phyloP scores from a whole-genome alignment of 2,329 filamentous ascomycete genomes.

The Neurospora crassa region DNA sequence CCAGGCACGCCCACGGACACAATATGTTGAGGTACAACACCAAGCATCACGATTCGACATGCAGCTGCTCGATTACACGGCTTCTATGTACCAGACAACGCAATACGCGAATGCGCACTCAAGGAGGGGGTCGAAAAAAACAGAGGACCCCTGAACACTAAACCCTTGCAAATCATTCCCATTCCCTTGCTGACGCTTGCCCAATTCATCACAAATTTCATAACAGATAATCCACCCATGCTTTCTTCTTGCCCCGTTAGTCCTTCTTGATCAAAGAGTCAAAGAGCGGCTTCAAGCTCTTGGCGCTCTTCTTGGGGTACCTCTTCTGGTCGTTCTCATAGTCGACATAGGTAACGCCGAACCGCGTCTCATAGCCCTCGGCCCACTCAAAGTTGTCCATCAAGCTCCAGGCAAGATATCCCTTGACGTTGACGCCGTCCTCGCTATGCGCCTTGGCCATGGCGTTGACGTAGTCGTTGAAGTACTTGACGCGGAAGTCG shows the following conservation, averaged over 20 bases:
- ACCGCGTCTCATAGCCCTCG: slow-evolving; percentile 81
- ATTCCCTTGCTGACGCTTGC: not conserved
- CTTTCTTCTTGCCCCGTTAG: slow-evolving; percentile 15
- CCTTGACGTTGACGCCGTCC: slow-evolving; percentile 70
- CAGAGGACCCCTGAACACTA: not conserved
- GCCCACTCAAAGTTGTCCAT: slow-evolving; percentile 91
- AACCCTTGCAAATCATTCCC: not conserved
- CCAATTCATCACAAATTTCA: not conserved
- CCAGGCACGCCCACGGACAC: not conserved
- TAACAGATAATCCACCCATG: not conserved
- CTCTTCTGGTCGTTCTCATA: slow-evolving; percentile 72
- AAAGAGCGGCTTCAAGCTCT: slow-evolving; percentile 61
- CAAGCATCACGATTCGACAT: not conserved
- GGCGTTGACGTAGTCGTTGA: slow-evolving; percentile 64
- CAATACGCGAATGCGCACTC: not conserved
- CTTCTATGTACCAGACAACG: not conserved
- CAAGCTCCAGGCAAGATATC: slow-evolving; percentile 80
- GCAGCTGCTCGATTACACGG: not conserved
- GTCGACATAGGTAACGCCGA: slow-evolving; percentile 77
- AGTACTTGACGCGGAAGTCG: slow-evolving; percentile 74
- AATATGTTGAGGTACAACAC: not conserved
- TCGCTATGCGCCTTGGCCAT: slow-evolving; percentile 61
- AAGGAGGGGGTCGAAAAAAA: not conserved
- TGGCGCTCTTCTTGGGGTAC: slow-evolving; percentile 76
- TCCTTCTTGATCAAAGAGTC: slow-evolving; percentile 58